Conservation (phyloP, 2,329 filamentous ascomycete species). For the Aspergillus pseudoviridinutans region DNA sequence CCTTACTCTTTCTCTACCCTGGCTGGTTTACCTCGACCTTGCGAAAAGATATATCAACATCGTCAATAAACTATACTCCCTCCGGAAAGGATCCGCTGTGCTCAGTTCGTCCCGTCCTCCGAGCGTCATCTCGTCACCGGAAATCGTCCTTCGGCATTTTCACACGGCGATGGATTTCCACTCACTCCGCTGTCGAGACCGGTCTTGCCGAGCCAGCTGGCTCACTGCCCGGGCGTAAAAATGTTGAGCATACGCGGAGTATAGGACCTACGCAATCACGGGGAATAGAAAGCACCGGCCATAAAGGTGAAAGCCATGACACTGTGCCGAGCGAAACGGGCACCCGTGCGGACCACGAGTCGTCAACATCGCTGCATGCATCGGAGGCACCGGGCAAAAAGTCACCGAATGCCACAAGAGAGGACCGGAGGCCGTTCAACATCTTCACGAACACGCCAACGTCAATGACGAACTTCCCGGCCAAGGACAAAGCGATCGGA, state of each 20-base stretch:
- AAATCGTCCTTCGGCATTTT: constrained; percentile 8
- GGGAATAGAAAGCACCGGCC: background rate
- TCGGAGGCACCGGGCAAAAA: background rate
- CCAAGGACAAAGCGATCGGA: background rate
- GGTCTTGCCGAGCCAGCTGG: background rate
- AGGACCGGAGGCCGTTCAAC: background rate
- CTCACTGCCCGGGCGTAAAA: background rate
- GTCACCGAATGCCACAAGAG: background rate
- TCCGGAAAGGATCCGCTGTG: background rate
- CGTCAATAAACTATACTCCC: constrained; percentile 12
- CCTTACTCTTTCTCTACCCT: constrained; percentile 45
- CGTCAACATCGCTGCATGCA: background rate
- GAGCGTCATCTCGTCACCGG: constrained; percentile 4
- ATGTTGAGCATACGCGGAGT: background rate
- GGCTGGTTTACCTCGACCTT: constrained; percentile 33
- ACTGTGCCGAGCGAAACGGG: background rate
- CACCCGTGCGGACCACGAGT: background rate
- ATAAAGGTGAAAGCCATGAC: background rate
- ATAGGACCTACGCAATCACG: background rate
- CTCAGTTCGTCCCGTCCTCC: background rate
- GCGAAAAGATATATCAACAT: constrained; percentile 17
- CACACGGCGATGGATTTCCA: constrained; percentile 24
- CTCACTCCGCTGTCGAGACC: constrained; percentile 1
- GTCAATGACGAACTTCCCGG: background rate
- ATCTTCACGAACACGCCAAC: background rate